Evolutionary conservation across 345 rosid species (phyloP).

Genomic region (Brassica cretica): DNA sequence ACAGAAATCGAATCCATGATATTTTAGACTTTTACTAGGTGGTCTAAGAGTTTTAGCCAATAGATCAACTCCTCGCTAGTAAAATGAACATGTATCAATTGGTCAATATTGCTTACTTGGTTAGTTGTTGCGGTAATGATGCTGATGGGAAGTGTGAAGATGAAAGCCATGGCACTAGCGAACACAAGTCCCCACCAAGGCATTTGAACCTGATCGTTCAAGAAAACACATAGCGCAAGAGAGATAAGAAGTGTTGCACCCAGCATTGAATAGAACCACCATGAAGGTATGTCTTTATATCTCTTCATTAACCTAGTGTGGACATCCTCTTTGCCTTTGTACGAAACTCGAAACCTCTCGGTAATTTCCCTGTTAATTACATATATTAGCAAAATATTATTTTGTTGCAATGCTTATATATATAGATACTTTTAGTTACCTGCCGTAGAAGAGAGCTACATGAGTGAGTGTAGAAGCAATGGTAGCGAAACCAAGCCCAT

Average conservation of each 20-base stretch:
- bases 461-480: slow-evolving; percentile 85
- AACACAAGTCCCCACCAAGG: slow-evolving; percentile 97
- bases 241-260: slow-evolving; percentile 49
- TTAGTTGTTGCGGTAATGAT: slow-evolving; percentile 89
- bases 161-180: slow-evolving; percentile 68
- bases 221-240: slow-evolving; percentile 60
- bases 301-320: slow-evolving; percentile 78
- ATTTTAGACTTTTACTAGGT: not conserved
- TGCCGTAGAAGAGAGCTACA: slow-evolving; percentile 85
- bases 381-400: not conserved
- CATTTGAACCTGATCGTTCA: slow-evolving; percentile 80
- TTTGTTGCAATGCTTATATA: not conserved
- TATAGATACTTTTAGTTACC: slow-evolving; percentile 43
- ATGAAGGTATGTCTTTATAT: slow-evolving; percentile 81
- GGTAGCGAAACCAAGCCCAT: slow-evolving; percentile 89
- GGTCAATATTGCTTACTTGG: slow-evolving; percentile 50
- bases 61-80: not conserved
- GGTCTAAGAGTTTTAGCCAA: not conserved
- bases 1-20: too few relatives aligned
- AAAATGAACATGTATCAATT: not conserved
- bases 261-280: slow-evolving; percentile 79
- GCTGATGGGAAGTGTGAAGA: slow-evolving; percentile 85
- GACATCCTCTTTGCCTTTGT: slow-evolving; percentile 69
- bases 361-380: slow-evolving; percentile 63
- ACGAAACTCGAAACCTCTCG: slow-evolving; percentile 60